Base-by-base conservation (phyloP, 257 asterid genomes). In the Nicotiana undulata region DNA sequence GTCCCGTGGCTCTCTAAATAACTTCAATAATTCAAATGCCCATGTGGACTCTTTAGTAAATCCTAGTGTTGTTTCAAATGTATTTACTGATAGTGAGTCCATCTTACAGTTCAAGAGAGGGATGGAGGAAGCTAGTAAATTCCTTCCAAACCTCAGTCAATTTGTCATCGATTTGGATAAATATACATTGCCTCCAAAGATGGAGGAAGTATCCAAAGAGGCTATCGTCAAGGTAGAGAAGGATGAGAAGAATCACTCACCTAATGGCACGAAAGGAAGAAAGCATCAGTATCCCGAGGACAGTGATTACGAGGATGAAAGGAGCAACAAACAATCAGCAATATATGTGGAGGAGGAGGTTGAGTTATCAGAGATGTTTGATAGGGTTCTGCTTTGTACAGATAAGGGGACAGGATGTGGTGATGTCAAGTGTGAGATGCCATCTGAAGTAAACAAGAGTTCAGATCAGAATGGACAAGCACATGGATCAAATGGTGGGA, bases 101-200 rank as follows among this genome's bases (percentile, higher is more conserved):
- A 85, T 93, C 79, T 84, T 89, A 87, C 99, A 92, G 87, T 93
- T 93, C 89, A 85, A 88, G 85, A 92, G 89, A 85, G 99, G 99
- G 80, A 82, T 90, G 97, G 99, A 93, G 86, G 99, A 93, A 89
- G 99, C 97, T 49, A 92, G 87, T 80, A 93, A 89, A 76, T 93
- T 95, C 80, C 93, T 95, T 75, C 98, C 97, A 1, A 68, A 87
- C 51, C 84, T 77, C 80, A 91, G 84, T 85, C 93, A 82, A 13
- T 83, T 95, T 88, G 81, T 89, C 77, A 87, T 95, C 55, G 97
- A 95, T 87, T 85, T 95, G 89, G 97, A 91, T 84, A 88, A 92
- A 53, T 92, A 92, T 76, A 83, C 85, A 9, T 84, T 95, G 72
- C 97, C 97, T 66, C 88, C 85, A 72, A 93, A 91, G 86, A 87